phyloP scores from a whole-genome alignment of 352 stramenopile species.

The Pelagophyceae sp. region DNA sequence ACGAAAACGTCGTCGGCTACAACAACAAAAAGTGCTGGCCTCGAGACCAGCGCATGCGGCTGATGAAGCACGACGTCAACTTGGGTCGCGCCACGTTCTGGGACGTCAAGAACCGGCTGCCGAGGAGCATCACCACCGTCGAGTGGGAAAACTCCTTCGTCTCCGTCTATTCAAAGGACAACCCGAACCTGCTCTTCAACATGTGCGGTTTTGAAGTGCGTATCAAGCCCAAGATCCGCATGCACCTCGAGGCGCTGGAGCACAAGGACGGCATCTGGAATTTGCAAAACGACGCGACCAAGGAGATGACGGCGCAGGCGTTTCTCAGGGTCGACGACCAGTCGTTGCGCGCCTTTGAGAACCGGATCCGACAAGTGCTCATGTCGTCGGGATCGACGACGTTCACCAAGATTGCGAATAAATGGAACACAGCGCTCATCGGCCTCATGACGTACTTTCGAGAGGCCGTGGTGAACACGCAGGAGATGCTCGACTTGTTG shows the following conservation, averaged over 20 bases:
- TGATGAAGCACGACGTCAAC: slow-evolving; percentile 99
- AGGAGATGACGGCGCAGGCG: slow-evolving; percentile 97
- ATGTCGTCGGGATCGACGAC: slow-evolving; percentile 98
- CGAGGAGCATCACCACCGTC: slow-evolving; percentile 93
- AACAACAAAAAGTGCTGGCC: slow-evolving; percentile 99
- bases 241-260: slow-evolving; percentile 72
- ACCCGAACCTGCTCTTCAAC: slow-evolving; percentile 99
- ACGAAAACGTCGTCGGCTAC: slow-evolving; percentile 99
- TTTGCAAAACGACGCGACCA: slow-evolving; percentile 97
- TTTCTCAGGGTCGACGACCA: slow-evolving; percentile 90
- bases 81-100: slow-evolving; percentile 97
- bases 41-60: slow-evolving; percentile 93
- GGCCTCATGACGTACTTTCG: slow-evolving; percentile 98
- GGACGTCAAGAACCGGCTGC: slow-evolving; percentile 99
- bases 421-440: slow-evolving; percentile 84
- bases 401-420: slow-evolving; percentile 99
- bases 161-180: slow-evolving; percentile 98
- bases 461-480: slow-evolving; percentile 97
- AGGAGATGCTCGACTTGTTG: slow-evolving; percentile 97
- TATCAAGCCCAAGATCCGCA: slow-evolving; percentile 79
- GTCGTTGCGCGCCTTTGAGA: slow-evolving; percentile 91
- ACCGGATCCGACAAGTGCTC: slow-evolving; percentile 96
- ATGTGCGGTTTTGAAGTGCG: slow-evolving; percentile 97
- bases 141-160: slow-evolving; percentile 99
- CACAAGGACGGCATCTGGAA: slow-evolving; percentile 99